A percentile compares a stretch with the other conserved stretches of the same genome.
phyloP scores from a whole-genome alignment of 1,139 yeast genomes.

The Geotrichum klebahnii region DNA sequence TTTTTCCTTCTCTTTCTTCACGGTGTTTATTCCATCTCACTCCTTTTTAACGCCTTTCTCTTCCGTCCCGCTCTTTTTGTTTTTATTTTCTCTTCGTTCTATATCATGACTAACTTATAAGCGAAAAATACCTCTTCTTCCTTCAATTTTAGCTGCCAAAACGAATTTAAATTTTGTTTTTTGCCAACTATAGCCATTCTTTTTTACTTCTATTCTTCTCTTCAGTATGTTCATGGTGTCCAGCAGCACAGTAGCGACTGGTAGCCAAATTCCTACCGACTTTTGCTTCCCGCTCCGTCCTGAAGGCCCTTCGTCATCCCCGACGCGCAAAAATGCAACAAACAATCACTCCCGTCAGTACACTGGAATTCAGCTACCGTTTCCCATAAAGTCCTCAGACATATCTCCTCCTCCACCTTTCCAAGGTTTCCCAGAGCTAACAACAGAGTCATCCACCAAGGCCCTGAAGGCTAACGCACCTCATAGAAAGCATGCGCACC shows the following conservation, averaged over 20 bases:
- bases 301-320: neutral
- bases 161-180: neutral
- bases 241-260: neutral
- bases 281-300: conserved; percentile 21
- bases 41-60: neutral
- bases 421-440: too few species aligned
- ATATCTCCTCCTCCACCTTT: neutral
- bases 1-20: neutral
- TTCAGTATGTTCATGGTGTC: conserved; percentile 4
- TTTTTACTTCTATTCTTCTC: neutral
- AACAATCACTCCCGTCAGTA: conserved; percentile 15
- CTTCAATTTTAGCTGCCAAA: neutral
- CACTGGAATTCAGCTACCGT: conserved; percentile 19
- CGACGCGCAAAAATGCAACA: neutral
- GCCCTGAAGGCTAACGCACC: conserved; percentile 16
- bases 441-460: neutral
- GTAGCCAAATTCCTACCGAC: conserved; percentile 17
- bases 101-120: too few species aligned
- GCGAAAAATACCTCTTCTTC: neutral
- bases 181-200: conserved; percentile 3
- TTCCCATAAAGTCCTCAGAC: neutral
- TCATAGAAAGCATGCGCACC: conserved; percentile 33
- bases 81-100: neutral
- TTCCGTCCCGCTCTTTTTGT: neutral
- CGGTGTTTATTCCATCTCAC: neutral